Conservation (phyloP, 768 basidiomycete species). For the Phaeotremella skinneri region DNA sequence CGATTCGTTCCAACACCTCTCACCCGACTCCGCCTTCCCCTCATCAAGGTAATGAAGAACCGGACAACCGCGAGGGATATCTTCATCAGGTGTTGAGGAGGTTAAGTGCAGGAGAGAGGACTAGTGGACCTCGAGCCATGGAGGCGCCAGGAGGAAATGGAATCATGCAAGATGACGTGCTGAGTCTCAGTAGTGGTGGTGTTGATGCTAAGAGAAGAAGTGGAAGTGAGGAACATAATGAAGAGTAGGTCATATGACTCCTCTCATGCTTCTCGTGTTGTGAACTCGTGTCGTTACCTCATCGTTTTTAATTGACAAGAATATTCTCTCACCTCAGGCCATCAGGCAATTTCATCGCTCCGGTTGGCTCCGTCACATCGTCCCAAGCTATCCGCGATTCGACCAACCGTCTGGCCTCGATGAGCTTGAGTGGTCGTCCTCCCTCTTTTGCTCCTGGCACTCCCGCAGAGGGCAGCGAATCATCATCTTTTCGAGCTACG, state of each 20-base stretch:
- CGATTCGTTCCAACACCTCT: constrained; percentile 11
- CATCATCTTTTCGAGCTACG: constrained; percentile 13
- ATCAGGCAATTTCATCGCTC: background rate
- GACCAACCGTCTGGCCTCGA: constrained; percentile 43
- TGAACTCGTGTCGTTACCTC: background rate
- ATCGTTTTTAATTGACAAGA: background rate
- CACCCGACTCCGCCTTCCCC: constrained; percentile 1
- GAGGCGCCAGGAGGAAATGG: constrained; percentile 12
- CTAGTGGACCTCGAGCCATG: constrained; percentile 3
- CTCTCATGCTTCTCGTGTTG: too few relatives aligned
- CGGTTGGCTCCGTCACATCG: constrained; percentile 13
- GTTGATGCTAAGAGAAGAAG: background rate
- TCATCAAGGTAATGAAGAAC: constrained; percentile 1
- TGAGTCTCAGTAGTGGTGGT: constrained; percentile 7
- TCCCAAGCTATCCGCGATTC: constrained; percentile 42
- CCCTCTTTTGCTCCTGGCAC: background rate
- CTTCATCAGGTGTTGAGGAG: constrained; percentile 14
- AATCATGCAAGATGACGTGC: constrained; percentile 6
- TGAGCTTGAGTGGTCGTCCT: constrained; percentile 22
- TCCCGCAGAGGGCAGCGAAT: background rate
- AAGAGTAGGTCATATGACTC: constrained; percentile 14
- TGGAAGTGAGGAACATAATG: constrained; percentile 3
- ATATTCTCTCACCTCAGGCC: background rate
- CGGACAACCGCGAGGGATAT: constrained; percentile 8
- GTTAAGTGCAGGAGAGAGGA: constrained; percentile 12